A percentile compares a stretch with the other conserved stretches of the same genome.
These are phyloP conservation scores for Aaosphaeria pasadenensis DNA, from an alignment of 2,329 filamentous ascomycete species.

Conservation along the genomic window DNA sequence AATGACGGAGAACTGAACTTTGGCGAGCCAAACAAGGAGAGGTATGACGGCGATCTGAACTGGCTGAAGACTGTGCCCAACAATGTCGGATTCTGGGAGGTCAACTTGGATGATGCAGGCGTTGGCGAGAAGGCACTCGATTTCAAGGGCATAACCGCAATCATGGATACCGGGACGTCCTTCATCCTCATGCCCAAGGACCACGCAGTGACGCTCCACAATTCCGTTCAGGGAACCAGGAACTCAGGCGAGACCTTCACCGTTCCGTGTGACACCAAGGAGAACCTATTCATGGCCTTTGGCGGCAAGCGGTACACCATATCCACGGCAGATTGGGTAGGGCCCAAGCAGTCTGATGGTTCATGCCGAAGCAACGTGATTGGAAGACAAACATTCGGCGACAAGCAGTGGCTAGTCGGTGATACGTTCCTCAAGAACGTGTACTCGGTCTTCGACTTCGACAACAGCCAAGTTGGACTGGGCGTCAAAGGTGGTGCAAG, in stretches of 20 bases:
- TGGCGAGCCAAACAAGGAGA: slow-evolving; percentile 64
- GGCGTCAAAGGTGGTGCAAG: slow-evolving; percentile 20
- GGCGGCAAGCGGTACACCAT: slow-evolving; percentile 65
- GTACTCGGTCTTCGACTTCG: slow-evolving; percentile 79
- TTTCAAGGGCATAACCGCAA: slow-evolving; percentile 56
- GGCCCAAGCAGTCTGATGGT: slow-evolving; percentile 35
- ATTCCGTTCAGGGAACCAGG: slow-evolving; percentile 60
- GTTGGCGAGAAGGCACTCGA: slow-evolving; percentile 55
- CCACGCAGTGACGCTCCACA: slow-evolving; percentile 67
- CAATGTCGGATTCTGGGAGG: slow-evolving; percentile 65
- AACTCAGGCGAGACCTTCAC: slow-evolving; percentile 51
- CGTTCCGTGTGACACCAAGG: slow-evolving; percentile 68
- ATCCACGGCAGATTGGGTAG: slow-evolving; percentile 69
- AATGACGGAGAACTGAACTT: slow-evolving; percentile 78
- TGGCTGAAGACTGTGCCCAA: slow-evolving; percentile 59
- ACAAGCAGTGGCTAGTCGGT: slow-evolving; percentile 71
- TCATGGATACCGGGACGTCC: slow-evolving; percentile 82
- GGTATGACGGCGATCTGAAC: slow-evolving; percentile 65
- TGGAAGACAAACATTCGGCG: slow-evolving; percentile 64
- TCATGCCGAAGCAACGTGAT: slow-evolving; percentile 69
- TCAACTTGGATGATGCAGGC: slow-evolving; percentile 64
- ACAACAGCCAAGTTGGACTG: slow-evolving; percentile 60
- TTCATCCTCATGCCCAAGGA: slow-evolving; percentile 69
- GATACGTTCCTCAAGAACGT: slow-evolving; percentile 89
- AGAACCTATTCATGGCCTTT: slow-evolving; percentile 63